Evolutionary conservation across 2,329 filamentous ascomycete genomes (phyloP).

Genomic region (Penicillium sclerotigenum): DNA sequence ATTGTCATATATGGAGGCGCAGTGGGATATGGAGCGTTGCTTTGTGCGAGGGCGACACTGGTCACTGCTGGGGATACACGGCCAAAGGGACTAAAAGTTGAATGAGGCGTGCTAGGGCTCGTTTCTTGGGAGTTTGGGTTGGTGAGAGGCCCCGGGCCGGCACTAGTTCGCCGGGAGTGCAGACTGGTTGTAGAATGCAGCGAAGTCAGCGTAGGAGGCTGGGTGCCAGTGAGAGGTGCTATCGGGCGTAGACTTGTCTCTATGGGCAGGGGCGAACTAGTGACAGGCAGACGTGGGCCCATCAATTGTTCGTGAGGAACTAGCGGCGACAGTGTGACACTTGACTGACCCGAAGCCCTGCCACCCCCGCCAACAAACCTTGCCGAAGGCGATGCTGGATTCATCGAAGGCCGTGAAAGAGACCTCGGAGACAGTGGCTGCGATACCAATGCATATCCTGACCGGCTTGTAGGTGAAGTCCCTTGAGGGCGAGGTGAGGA

Average conservation of each 20-base stretch:
- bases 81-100: slow-evolving; percentile 31
- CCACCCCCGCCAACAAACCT: slow-evolving; percentile 31
- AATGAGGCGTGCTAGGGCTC: slow-evolving; percentile 36
- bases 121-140: slow-evolving; percentile 36
- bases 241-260: slow-evolving; percentile 26
- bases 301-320: slow-evolving; percentile 31
- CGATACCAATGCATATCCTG: slow-evolving; percentile 26
- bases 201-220: slow-evolving; percentile 20
- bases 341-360: slow-evolving; percentile 31
- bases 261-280: slow-evolving; percentile 26
- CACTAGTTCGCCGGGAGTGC: slow-evolving; percentile 32
- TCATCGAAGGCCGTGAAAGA: slow-evolving; percentile 31
- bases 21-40: slow-evolving; percentile 17
- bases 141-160: slow-evolving; percentile 26
- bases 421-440: slow-evolving; percentile 34
- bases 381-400: slow-evolving; percentile 38
- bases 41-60: slow-evolving; percentile 19
- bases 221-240: slow-evolving; percentile 16
- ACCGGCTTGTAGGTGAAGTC: slow-evolving; percentile 29
- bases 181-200: slow-evolving; percentile 35
- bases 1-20: slow-evolving; percentile 24
- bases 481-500: slow-evolving; percentile 28
- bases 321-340: slow-evolving; percentile 37
- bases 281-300: slow-evolving; percentile 26
- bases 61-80: slow-evolving; percentile 31